Evolutionary conservation across 2,329 filamentous ascomycete species (phyloP).

Genomic region (Coniochaeta sp.): DNA sequence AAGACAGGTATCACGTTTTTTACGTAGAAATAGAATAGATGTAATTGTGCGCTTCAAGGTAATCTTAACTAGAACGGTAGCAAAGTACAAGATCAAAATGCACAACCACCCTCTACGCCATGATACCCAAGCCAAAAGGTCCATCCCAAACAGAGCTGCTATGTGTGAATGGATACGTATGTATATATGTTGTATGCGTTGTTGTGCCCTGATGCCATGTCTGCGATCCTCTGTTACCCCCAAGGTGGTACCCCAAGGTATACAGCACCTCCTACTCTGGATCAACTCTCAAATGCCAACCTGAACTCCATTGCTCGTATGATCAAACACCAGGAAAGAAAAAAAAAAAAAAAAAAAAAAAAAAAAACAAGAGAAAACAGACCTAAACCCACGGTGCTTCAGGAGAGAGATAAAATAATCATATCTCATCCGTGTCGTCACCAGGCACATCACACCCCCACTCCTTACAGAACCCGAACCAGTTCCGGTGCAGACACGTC

Average conservation of each 20-base stretch:
- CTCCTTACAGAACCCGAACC: conserved; percentile 33
- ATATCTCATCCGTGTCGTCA: conserved; percentile 3
- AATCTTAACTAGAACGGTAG: background rate
- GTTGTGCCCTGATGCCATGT: background rate
- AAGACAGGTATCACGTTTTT: too few relatives aligned
- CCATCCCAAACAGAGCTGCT: background rate
- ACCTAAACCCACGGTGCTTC: too few relatives aligned
- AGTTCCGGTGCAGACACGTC: conserved; percentile 28
- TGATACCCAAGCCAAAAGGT: background rate
- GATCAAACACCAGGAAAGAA: background rate
- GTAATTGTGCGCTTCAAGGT: background rate
- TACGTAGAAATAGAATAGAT: background rate
- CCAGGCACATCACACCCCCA: conserved; percentile 17
- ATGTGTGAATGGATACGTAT: background rate
- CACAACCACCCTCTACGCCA: background rate
- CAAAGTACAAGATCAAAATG: background rate
- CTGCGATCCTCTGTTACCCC: background rate
- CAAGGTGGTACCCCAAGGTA: too few relatives aligned
- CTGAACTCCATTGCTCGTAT: background rate
- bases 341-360: background rate
- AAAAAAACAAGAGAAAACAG: background rate
- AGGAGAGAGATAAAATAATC: too few relatives aligned
- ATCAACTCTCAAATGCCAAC: background rate
- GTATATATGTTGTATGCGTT: background rate
- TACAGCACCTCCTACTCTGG: background rate